A percentile compares a stretch with the other conserved stretches of the same genome.
These are phyloP conservation scores for Akanthomyces dipterigenus DNA, from an alignment of 2,329 filamentous ascomycete species.

Conservation along the genomic window DNA sequence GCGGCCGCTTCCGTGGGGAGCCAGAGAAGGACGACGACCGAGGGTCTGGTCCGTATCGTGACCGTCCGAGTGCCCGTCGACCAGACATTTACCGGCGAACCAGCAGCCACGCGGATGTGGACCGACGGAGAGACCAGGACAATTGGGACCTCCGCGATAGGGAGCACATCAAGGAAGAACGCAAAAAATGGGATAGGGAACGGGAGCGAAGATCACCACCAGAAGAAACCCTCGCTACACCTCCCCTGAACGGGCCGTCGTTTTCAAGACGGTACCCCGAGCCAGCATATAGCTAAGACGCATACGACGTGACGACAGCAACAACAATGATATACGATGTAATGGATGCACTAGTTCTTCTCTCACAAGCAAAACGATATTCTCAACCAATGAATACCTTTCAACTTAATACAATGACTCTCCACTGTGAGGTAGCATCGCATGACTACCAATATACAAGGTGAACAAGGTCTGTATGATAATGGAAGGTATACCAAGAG, in stretches of 20 bases:
- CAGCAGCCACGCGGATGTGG: constrained; percentile 44
- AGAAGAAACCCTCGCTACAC: constrained; percentile 20
- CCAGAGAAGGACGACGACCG: constrained; percentile 27
- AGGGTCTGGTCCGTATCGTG: constrained; percentile 24
- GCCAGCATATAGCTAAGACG: constrained; percentile 24
- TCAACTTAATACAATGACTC: neutral
- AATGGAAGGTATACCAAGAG: neutral
- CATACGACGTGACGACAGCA: constrained; percentile 6
- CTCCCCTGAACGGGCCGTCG: constrained; percentile 26
- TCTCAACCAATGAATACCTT: neutral
- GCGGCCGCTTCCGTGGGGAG: constrained; percentile 26
- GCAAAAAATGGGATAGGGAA: constrained; percentile 24
- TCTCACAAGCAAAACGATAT: neutral
- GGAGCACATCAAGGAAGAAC: constrained; percentile 27
- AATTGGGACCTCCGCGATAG: constrained; percentile 28
- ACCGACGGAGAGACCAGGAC: constrained; percentile 32
- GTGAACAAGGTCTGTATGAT: no score
- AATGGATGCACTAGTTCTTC: neutral
- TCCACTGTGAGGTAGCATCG: neutral
- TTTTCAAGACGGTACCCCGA: constrained; percentile 33
- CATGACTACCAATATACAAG: neutral
- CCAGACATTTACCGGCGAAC: constrained; percentile 37
- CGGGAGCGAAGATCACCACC: constrained; percentile 28
- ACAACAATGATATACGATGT: neutral
- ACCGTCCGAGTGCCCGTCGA: constrained; percentile 30